phyloP scores from a whole-genome alignment of 441 rosid genomes.

The Gossypium schwendimanii region DNA sequence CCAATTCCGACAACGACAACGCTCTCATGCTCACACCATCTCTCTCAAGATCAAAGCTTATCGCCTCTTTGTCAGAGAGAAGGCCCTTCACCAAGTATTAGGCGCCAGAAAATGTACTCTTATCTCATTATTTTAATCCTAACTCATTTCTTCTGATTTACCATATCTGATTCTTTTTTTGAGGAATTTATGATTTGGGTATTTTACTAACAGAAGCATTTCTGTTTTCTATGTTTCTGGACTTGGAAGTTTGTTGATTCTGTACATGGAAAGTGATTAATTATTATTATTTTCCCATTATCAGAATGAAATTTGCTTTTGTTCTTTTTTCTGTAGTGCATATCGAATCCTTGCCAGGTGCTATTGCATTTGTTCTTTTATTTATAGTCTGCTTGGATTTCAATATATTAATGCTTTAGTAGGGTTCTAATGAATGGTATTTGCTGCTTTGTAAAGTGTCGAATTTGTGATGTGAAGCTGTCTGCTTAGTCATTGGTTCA shows the following conservation, averaged over 20 bases:
- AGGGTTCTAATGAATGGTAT: background rate
- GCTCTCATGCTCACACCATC: conserved; percentile 10
- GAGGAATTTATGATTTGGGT: too few species aligned
- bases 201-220: background rate
- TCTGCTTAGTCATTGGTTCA: background rate
- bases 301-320: background rate
- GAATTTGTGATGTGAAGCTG: background rate
- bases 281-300: background rate
- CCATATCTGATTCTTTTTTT: too few species aligned
- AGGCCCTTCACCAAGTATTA: conserved; percentile 50
- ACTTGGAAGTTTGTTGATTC: background rate
- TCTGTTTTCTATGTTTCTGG: background rate
- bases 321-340: background rate
- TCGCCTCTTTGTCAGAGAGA: conserved; percentile 47
- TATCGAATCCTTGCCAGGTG: background rate
- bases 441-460: background rate
- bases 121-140: background rate
- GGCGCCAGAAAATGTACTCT: conserved; percentile 55
- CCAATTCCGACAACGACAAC: conserved; percentile 36
- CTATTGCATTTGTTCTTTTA: background rate
- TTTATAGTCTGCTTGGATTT: background rate
- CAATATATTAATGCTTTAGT: background rate
- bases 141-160: too few species aligned
- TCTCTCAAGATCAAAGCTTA: conserved; percentile 32
- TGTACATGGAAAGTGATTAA: background rate